phyloP scores from a whole-genome alignment of 2,329 filamentous ascomycete species.

The Colletotrichum sp. region DNA sequence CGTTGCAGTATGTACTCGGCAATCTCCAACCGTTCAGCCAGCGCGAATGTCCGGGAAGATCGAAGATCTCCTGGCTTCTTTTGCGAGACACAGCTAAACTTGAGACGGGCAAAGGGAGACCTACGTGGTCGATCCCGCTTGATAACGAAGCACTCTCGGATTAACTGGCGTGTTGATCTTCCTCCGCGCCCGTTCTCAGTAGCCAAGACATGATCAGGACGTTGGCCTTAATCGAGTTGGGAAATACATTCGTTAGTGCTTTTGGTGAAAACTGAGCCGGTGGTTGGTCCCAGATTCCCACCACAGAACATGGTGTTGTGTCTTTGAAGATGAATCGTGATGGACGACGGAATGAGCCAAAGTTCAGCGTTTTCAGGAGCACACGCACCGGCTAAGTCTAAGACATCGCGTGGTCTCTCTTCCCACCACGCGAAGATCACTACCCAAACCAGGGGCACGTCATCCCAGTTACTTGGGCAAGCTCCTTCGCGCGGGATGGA shows the following conservation, averaged over 20 bases:
- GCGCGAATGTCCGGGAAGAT: not conserved
- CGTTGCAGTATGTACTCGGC: not conserved
- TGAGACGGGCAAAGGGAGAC: not conserved
- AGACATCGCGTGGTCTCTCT: not conserved
- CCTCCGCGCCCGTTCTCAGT: not conserved
- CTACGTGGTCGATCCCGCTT: not conserved
- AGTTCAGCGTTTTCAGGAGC: not conserved
- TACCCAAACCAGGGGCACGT: not conserved
- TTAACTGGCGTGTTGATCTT: not conserved
- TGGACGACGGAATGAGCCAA: not conserved
- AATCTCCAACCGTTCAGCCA: constrained; percentile 4
- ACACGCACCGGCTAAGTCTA: not conserved
- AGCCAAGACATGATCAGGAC: not conserved
- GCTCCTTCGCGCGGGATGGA: not conserved
- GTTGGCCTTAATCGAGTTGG: not conserved
- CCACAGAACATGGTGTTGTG: not conserved
- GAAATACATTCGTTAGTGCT: not conserved
- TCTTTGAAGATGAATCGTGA: not conserved
- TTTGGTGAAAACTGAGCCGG: not conserved
- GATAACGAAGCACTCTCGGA: not conserved
- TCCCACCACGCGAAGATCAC: not conserved
- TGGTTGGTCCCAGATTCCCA: not conserved
- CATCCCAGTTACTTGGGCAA: not conserved
- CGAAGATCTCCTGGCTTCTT: not conserved
- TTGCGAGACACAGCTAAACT: not conserved